Conservation (phyloP, 345 rosid genomes). For the Pistacia vera region DNA sequence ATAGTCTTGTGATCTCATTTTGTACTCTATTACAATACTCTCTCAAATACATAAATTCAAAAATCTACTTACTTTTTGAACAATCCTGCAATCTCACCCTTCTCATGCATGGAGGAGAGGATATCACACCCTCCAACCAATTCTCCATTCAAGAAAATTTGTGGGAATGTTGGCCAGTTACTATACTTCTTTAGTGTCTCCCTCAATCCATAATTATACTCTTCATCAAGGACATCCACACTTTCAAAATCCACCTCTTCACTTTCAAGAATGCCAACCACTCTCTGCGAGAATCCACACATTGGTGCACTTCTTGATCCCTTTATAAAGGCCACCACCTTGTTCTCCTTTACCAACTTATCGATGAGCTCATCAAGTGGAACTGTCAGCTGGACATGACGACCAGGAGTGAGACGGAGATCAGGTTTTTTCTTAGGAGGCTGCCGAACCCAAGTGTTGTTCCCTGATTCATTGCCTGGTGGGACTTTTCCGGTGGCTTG, state of each 20-base stretch:
- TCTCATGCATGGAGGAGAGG: slow-evolving; percentile 75
- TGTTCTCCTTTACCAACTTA: slow-evolving; percentile 79
- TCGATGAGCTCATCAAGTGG: slow-evolving; percentile 72
- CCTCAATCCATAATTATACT: slow-evolving; percentile 72
- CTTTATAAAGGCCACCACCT: slow-evolving; percentile 88
- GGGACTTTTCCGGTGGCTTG: slow-evolving; percentile 79
- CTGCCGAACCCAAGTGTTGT: slow-evolving; percentile 73
- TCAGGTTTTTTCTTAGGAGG: slow-evolving; percentile 63
- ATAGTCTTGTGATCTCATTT: neutral
- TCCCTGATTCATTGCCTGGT: slow-evolving; percentile 86
- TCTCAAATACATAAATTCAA: neutral
- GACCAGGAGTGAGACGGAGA: slow-evolving; percentile 90
- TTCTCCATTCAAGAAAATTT: slow-evolving; percentile 76
- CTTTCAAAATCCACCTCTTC: slow-evolving; percentile 86
- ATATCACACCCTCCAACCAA: slow-evolving; percentile 90
- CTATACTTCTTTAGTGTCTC: slow-evolving; percentile 85
- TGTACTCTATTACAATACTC: neutral
- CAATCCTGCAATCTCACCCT: slow-evolving; percentile 70
- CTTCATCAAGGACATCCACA: slow-evolving; percentile 88
- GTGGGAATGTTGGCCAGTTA: slow-evolving; percentile 95
- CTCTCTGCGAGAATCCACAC: slow-evolving; percentile 95
- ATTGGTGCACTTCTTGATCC: slow-evolving; percentile 88
- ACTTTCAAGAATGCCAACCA: slow-evolving; percentile 75
- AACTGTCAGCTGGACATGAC: slow-evolving; percentile 73
- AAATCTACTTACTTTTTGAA: slow-evolving; percentile 33